These are phyloP conservation scores for Lasiodiplodia sp. DNA, from an alignment of 2,329 filamentous ascomycete genomes.

Conservation along the genomic window DNA sequence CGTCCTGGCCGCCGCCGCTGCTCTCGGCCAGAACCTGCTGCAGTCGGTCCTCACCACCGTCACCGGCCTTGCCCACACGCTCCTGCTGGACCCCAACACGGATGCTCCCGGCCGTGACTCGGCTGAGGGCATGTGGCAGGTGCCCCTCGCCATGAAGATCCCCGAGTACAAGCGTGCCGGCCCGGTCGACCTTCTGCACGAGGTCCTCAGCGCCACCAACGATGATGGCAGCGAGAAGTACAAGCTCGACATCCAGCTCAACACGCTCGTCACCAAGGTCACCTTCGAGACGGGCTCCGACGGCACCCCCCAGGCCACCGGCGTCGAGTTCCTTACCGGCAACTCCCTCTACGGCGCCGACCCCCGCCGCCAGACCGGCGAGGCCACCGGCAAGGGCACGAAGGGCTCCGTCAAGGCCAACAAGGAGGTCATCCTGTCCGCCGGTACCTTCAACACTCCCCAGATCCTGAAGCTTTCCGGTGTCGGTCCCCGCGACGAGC, in stretches of 20 bases:
- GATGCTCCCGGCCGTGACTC: conserved; percentile 47
- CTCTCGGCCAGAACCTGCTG: conserved; percentile 52
- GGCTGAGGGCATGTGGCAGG: conserved; percentile 60
- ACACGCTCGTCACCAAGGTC: conserved; percentile 71
- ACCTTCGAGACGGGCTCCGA: conserved; percentile 67
- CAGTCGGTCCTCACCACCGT: conserved; percentile 42
- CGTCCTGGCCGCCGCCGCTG: conserved; percentile 60
- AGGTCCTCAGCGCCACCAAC: conserved; percentile 48
- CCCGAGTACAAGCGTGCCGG: conserved; percentile 56
- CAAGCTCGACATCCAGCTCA: conserved; percentile 64
- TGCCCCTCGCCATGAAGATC: conserved; percentile 58
- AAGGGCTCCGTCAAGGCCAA: conserved; percentile 51
- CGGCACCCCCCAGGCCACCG: conserved; percentile 40
- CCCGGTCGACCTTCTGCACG: conserved; percentile 63
- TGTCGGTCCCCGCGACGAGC: conserved; percentile 63
- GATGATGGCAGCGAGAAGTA: conserved; percentile 53
- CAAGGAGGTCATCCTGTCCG: conserved; percentile 56
- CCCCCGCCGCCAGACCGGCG: conserved; percentile 38
- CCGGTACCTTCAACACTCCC: conserved; percentile 67
- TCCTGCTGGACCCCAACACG: conserved; percentile 60
- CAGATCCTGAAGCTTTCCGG: conserved; percentile 71
- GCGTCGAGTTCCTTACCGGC: conserved; percentile 54
- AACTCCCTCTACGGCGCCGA: conserved; percentile 49
- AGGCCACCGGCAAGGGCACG: conserved; percentile 41
- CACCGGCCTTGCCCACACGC: conserved; percentile 51